phyloP scores from a whole-genome alignment of 2,329 filamentous ascomycete genomes.

The Colletotrichum sp. region DNA sequence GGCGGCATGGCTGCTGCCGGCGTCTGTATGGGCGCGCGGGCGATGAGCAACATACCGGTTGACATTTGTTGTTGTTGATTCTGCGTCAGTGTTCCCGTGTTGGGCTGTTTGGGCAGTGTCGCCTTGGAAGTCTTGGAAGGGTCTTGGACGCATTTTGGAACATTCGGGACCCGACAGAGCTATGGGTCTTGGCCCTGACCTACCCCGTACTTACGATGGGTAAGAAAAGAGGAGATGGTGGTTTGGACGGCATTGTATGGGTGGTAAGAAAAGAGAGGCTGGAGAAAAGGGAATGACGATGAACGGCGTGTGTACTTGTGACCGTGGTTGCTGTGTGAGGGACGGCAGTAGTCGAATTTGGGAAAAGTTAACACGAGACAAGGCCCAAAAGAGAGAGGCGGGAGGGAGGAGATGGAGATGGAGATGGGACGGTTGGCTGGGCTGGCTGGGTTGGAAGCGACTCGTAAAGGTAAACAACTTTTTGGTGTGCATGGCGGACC shows the following conservation, averaged over 20 bases:
- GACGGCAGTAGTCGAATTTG: background rate
- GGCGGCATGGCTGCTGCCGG: background rate
- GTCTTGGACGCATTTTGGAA: slow-evolving; percentile 6
- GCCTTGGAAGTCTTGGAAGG: background rate
- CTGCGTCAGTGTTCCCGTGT: background rate
- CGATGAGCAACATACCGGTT: background rate
- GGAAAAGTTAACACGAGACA: background rate
- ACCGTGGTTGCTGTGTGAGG: background rate
- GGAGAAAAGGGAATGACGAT: slow-evolving; percentile 8
- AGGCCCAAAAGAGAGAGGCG: background rate
- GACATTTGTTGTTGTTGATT: background rate
- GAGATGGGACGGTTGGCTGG: background rate
- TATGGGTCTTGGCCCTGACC: background rate
- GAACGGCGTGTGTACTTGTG: background rate
- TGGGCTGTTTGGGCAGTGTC: background rate
- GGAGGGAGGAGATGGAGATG: background rate
- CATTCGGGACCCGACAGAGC: background rate
- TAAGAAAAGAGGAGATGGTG: background rate
- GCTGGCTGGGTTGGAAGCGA: background rate
- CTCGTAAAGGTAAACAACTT: background rate
- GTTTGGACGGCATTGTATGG: background rate
- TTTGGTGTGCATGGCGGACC: background rate
- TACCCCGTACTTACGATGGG: background rate
- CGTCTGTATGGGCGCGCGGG: background rate
- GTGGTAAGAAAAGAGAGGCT: background rate